Base-by-base conservation (phyloP, 2,329 filamentous ascomycete genomes). In the Plenodomus biglobosus region DNA sequence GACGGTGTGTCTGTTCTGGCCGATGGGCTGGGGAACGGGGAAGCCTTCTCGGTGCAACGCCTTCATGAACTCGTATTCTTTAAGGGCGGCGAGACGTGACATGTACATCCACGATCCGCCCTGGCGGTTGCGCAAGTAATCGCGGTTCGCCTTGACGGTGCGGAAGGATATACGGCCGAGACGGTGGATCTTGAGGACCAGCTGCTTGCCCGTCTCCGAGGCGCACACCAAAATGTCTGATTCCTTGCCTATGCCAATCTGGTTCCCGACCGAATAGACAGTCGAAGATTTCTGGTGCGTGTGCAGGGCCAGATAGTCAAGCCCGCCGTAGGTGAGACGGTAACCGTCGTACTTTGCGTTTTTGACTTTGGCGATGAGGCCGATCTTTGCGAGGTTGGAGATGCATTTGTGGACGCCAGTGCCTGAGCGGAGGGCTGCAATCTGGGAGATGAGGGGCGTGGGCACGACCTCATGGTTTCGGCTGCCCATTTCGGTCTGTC, bases 281-380 rank as follows among this genome's bases (percentile, higher is more conserved):
- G 82, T 83, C 61, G 87, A 86, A 56, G 85, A 80, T 62, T 88
- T 87, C 48, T 92, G 86, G 71, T 97, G 87, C 0, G 90, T 85
- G 75, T 97, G 91, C 44, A 99, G 81, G 15, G 94, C 90, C n/a
- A 99, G 85, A 73, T 99, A 99, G 76, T 99, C 94, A 40, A 97
- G 85, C 2, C 94, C 94, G 63, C 94, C 94, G 70, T 99, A 99
- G 6, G 92, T 96, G 45, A 99, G 81, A 44, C 95, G 86, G 76
- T 99, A 99, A 53, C 94, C 94, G 66, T 99, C 94, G 75, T 99
- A 99, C 73, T 90, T 92, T 55, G 92, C 90, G 72, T 97, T 96
- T 74, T 96, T 95, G 61, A 96, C 85, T 61, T 88, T 88, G 38
- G 88, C 91, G 64, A 99, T 96, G 62, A 99, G 81, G 51, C 90